Conservation (phyloP, 345 rosid species). For the Nephelium lappaceum region DNA sequence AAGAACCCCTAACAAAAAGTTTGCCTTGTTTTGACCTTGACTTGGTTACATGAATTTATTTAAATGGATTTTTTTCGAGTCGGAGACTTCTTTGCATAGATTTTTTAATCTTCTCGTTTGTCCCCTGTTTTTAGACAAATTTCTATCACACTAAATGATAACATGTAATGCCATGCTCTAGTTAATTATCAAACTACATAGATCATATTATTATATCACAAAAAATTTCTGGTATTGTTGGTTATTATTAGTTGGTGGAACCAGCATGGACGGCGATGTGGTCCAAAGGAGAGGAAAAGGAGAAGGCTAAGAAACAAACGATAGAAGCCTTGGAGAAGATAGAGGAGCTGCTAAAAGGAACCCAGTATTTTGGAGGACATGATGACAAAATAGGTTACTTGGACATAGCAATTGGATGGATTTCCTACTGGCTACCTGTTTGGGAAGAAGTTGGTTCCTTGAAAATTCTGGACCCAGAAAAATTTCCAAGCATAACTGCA, state of each 20-base stretch:
- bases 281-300: conserved; percentile 30
- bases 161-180: too few relatives aligned
- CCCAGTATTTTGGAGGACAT: conserved; percentile 30
- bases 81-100: too few relatives aligned
- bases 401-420: conserved; percentile 37
- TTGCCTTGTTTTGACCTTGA: too few relatives aligned
- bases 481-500: conserved; percentile 29
- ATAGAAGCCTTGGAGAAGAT: conserved; percentile 34
- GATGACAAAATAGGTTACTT: conserved; percentile 35
- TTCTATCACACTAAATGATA: too few relatives aligned
- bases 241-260: conserved; percentile 1
- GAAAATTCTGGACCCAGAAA: conserved; percentile 17
- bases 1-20: too few relatives aligned
- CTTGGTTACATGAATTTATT: too few relatives aligned
- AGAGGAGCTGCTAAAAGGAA: conserved; percentile 34
- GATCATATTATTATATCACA: background rate
- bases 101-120: too few relatives aligned
- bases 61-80: too few relatives aligned
- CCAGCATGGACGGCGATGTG: conserved; percentile 18
- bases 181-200: too few relatives aligned
- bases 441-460: conserved; percentile 35
- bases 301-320: conserved; percentile 11
- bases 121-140: too few relatives aligned
- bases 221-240: background rate
- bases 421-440: conserved; percentile 32